phyloP scores from a whole-genome alignment of 1,139 yeast genomes.

The Candida dubliniensis region DNA sequence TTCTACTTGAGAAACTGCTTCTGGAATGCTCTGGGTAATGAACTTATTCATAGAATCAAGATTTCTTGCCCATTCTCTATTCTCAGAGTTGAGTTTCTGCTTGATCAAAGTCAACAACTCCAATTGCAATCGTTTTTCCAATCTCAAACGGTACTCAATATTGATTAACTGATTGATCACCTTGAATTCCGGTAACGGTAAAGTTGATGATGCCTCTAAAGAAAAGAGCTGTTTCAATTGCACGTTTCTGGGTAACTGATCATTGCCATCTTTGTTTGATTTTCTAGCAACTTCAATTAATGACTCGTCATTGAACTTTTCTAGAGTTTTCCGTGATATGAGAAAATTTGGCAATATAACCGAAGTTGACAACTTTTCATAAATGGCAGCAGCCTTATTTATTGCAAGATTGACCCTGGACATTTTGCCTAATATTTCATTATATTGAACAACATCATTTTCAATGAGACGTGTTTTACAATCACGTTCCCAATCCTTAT shows the following conservation, averaged over 20 bases:
- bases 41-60: conserved; percentile 41
- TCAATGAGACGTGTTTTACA: conserved; percentile 23
- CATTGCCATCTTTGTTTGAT: conserved; percentile 12
- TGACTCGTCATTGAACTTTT: conserved; percentile 23
- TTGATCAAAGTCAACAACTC: conserved; percentile 37
- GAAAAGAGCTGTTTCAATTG: conserved; percentile 28
- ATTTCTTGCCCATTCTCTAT: conserved; percentile 42
- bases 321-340: conserved; percentile 32
- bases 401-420: conserved; percentile 29
- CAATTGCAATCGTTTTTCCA: conserved; percentile 35
- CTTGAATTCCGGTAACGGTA: conserved; percentile 32
- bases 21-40: conserved; percentile 30
- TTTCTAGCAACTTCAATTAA: conserved; percentile 19
- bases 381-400: conserved; percentile 22
- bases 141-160: conserved; percentile 35
- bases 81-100: conserved; percentile 31
- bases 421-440: conserved; percentile 31
- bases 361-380: conserved; percentile 24
- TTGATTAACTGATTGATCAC: conserved; percentile 33
- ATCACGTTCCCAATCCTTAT: conserved; percentile 32
- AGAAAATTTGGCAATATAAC: conserved; percentile 31
- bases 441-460: conserved; percentile 30
- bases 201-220: conserved; percentile 22
- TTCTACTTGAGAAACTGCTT: conserved; percentile 32
- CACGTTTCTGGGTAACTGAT: conserved; percentile 17